Conservation (phyloP, 495 filamentous ascomycete species). For the Rhypophila decipiens region DNA sequence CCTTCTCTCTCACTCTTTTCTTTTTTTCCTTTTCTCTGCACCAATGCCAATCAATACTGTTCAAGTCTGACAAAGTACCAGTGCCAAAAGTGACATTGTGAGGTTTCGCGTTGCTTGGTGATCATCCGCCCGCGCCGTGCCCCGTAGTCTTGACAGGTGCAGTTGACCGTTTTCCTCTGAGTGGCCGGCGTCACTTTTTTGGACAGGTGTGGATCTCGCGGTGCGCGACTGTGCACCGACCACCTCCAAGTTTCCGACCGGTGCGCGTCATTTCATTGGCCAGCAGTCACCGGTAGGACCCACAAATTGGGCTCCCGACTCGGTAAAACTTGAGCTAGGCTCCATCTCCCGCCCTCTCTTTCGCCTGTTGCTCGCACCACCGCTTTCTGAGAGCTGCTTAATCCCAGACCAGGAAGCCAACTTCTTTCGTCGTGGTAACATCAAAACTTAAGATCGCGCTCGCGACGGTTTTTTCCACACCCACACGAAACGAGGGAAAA, state of each 20-base stretch:
- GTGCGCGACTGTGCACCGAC: neutral
- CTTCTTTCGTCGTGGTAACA: constrained; percentile 8
- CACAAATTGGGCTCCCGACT: constrained; percentile 11
- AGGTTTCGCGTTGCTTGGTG: too few relatives aligned
- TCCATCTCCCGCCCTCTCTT: too few relatives aligned
- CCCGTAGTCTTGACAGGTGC: too few relatives aligned
- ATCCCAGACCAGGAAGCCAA: neutral
- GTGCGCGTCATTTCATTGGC: constrained; percentile 12
- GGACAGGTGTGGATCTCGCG: neutral
- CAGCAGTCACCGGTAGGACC: neutral
- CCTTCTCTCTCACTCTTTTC: too few relatives aligned
- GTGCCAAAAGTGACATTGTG: too few relatives aligned
- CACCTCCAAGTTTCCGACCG: neutral
- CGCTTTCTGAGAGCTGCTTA: neutral
- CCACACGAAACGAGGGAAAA: neutral
- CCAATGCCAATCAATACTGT: too few relatives aligned
- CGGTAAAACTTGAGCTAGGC: constrained; percentile 7
- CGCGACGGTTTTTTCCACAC: constrained; percentile 3
- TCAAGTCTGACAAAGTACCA: too few relatives aligned
- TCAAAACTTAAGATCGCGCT: constrained; percentile 3
- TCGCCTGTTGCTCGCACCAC: neutral
- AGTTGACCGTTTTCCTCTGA: too few relatives aligned
- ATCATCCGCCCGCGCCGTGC: too few relatives aligned
- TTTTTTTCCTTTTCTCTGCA: too few relatives aligned
- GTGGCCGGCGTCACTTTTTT: neutral